phyloP scores from a whole-genome alignment of 306 rosid species.

The Begonia peltatifolia region DNA sequence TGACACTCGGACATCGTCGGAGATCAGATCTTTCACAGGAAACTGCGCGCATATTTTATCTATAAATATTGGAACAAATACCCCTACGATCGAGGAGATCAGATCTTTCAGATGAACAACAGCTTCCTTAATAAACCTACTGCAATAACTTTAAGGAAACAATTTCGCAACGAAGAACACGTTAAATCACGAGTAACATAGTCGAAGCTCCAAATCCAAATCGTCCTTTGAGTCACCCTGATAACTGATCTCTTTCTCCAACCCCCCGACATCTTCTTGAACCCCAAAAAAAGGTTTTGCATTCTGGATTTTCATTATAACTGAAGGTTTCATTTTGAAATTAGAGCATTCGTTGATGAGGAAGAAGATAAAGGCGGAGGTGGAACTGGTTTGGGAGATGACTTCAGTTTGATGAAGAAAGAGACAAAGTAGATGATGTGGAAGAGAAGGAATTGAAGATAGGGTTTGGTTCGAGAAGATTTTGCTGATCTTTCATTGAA shows the following conservation, averaged over 20 bases:
- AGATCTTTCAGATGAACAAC: too few relatives aligned
- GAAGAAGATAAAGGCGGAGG: slow-evolving; percentile 6
- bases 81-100: too few relatives aligned
- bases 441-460: slow-evolving; percentile 23
- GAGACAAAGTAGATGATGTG: too few relatives aligned
- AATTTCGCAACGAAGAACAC: too few relatives aligned
- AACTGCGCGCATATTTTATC: too few relatives aligned
- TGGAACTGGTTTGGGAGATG: not conserved
- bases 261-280: not conserved
- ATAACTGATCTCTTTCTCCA: slow-evolving; percentile 54
- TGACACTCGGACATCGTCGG: too few relatives aligned
- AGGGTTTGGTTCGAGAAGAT: slow-evolving; percentile 30
- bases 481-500: slow-evolving; percentile 25
- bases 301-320: slow-evolving; percentile 21
- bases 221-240: slow-evolving; percentile 30
- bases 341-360: slow-evolving; percentile 1
- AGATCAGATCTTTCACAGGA: too few relatives aligned
- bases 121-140: too few relatives aligned
- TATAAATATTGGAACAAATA: too few relatives aligned
- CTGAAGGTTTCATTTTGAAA: not conserved
- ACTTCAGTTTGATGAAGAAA: not conserved
- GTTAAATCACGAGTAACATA: slow-evolving; percentile 26
- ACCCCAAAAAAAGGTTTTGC: slow-evolving; percentile 1
- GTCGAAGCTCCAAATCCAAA: slow-evolving; percentile 90
- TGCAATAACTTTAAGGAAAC: not conserved